These are phyloP conservation scores for Sporisorium exsertum DNA, from an alignment of 1,284 basidiomycete genomes.

Conservation along the genomic window DNA sequence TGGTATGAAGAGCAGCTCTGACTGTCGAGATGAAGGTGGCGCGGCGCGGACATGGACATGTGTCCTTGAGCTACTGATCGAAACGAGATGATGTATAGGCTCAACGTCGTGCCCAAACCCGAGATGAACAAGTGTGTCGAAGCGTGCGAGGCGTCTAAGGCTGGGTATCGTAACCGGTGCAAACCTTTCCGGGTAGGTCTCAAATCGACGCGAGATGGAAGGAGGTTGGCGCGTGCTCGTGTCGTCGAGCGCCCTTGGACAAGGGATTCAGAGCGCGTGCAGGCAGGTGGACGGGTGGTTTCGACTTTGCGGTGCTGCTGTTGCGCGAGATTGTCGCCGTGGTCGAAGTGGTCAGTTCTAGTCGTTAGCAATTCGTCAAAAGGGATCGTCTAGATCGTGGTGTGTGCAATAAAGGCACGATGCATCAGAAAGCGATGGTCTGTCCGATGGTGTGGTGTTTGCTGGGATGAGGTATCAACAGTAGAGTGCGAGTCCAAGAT, in stretches of 20 bases:
- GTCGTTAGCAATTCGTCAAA: constrained; percentile 1
- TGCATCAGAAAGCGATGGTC: no score
- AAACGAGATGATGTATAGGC: background rate
- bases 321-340: background rate
- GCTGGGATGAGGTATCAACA: background rate
- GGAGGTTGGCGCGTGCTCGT: background rate
- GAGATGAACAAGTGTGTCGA: background rate
- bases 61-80: background rate
- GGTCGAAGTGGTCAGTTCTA: background rate
- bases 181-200: background rate
- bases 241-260: background rate
- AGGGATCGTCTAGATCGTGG: background rate
- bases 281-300: background rate
- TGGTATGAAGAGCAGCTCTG: constrained; percentile 9
- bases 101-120: background rate
- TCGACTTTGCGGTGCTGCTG: background rate
- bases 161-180: constrained; percentile 1
- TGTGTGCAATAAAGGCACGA: background rate
- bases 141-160: background rate
- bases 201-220: background rate
- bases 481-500: background rate
- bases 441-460: background rate
- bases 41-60: constrained; percentile 13
- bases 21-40: constrained; percentile 1
- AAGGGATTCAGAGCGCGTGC: background rate